Evolutionary conservation across 805 yeast genomes (phyloP).

Genomic region (Phaffomyces antillensis): DNA sequence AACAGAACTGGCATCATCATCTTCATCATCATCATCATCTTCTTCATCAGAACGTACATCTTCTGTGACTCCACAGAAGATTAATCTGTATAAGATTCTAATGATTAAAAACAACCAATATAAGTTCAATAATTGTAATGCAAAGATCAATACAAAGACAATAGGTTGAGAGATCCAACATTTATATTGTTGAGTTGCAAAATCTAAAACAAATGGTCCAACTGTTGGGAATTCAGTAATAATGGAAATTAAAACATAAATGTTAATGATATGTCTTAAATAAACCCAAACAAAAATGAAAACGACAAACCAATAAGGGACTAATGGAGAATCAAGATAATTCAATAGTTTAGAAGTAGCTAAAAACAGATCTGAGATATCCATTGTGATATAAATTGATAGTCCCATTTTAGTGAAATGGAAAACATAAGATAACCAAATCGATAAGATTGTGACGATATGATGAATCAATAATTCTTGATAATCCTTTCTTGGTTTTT

Average conservation of each 20-base stretch:
- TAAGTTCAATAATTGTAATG: conserved; percentile 76
- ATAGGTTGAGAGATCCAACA: conserved; percentile 94
- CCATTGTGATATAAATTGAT: conserved; percentile 91
- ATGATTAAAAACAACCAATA: conserved; percentile 85
- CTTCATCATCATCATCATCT: conserved; percentile 35
- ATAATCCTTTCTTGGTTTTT: conserved; percentile 92
- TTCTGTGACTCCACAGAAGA: conserved; percentile 50
- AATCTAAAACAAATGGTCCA: conserved; percentile 75
- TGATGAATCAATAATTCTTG: conserved; percentile 90
- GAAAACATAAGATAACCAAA: conserved; percentile 83
- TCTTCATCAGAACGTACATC: conserved; percentile 91
- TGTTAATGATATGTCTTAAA: conserved; percentile 78
- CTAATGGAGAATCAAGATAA: conserved; percentile 63
- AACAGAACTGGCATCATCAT: conserved; percentile 19
- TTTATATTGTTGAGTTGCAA: conserved; percentile 89
- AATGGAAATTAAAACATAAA: conserved; percentile 76
- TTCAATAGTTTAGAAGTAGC: conserved; percentile 81
- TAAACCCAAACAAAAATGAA: conserved; percentile 80
- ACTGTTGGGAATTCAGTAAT: conserved; percentile 80
- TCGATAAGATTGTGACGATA: conserved; percentile 80
- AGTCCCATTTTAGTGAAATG: conserved; percentile 96
- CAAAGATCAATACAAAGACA: conserved; percentile 68
- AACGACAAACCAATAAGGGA: conserved; percentile 57
- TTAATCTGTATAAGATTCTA: conserved; percentile 65
- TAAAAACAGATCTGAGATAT: conserved; percentile 83